phyloP scores from a whole-genome alignment of 2,329 filamentous ascomycete species.

The Alternaria sp. region DNA sequence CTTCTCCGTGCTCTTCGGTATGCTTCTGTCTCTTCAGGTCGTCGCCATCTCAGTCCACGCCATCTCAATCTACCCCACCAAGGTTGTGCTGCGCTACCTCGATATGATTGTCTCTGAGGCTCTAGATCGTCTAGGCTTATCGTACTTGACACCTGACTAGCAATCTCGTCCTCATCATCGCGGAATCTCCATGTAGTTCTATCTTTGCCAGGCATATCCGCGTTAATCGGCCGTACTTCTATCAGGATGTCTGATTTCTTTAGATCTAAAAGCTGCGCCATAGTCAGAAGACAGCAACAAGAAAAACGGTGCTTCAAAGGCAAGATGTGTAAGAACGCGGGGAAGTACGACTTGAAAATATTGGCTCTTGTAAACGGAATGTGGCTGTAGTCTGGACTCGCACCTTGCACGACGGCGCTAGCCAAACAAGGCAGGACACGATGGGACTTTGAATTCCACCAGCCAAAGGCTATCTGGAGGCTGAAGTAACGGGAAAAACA shows the following conservation, averaged over 20 bases:
- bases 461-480: background rate
- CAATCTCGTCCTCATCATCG: slow-evolving; percentile 22
- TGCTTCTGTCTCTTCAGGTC: slow-evolving; percentile 8
- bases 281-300: background rate
- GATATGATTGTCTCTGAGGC: slow-evolving; percentile 19
- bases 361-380: background rate
- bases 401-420: background rate
- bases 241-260: slow-evolving; percentile 13
- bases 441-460: background rate
- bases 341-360: background rate
- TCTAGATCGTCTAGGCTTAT: slow-evolving; percentile 13
- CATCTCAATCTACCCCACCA: slow-evolving; percentile 14
- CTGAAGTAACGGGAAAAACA: background rate
- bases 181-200: slow-evolving; percentile 10
- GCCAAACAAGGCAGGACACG: slow-evolving; percentile 1
- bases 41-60: slow-evolving; percentile 10
- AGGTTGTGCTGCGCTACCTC: slow-evolving; percentile 1
- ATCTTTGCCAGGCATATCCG: slow-evolving; percentile 4
- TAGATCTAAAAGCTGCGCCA: slow-evolving; percentile 12
- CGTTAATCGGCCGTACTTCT: slow-evolving; percentile 12
- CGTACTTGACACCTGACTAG: slow-evolving; percentile 19
- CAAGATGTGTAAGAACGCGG: background rate
- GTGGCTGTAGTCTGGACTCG: background rate
- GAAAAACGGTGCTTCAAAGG: background rate
- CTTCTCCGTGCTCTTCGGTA: slow-evolving; percentile 8